Conservation (phyloP, 805 yeast species). For the Blastobotrys terrestris region DNA sequence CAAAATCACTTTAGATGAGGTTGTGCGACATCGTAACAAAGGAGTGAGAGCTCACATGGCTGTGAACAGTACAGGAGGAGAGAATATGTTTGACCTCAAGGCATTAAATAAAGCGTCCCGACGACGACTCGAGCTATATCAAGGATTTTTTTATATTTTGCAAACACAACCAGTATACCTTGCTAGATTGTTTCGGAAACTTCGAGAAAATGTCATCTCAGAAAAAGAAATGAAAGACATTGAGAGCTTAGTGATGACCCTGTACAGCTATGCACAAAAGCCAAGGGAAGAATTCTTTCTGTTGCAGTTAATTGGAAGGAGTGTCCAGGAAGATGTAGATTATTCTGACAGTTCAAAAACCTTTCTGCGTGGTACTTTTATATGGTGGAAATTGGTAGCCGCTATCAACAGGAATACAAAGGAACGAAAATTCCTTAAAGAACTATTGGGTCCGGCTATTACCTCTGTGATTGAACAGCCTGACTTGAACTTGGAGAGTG, state of each 20-base stretch:
- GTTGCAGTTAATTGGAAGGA: constrained; percentile 46
- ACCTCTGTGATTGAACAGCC: constrained; percentile 19
- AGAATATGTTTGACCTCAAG: constrained; percentile 33
- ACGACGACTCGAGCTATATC: constrained; percentile 58
- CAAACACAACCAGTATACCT: constrained; percentile 81
- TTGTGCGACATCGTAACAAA: constrained; percentile 40
- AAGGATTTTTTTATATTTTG: constrained; percentile 68
- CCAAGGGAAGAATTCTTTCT: constrained; percentile 68
- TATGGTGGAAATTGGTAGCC: constrained; percentile 41
- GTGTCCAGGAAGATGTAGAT: constrained; percentile 25
- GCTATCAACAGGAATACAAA: constrained; percentile 34
- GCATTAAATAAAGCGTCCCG: constrained; percentile 35
- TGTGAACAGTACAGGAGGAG: constrained; percentile 16
- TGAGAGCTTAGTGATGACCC: constrained; percentile 28
- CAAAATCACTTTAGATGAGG: constrained; percentile 70
- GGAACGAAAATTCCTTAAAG: constrained; percentile 30
- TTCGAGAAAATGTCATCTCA: constrained; percentile 22
- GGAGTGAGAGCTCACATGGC: constrained; percentile 20
- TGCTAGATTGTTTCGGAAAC: constrained; percentile 42
- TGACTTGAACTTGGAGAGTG: constrained; percentile 64
- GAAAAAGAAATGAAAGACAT: constrained; percentile 31
- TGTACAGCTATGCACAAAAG: constrained; percentile 34
- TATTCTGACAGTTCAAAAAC: constrained; percentile 17
- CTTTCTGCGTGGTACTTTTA: constrained; percentile 23
- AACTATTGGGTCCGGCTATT: constrained; percentile 36